Conservation (phyloP, 2,329 filamentous ascomycete genomes). For the Epichloe coenophiala region DNA sequence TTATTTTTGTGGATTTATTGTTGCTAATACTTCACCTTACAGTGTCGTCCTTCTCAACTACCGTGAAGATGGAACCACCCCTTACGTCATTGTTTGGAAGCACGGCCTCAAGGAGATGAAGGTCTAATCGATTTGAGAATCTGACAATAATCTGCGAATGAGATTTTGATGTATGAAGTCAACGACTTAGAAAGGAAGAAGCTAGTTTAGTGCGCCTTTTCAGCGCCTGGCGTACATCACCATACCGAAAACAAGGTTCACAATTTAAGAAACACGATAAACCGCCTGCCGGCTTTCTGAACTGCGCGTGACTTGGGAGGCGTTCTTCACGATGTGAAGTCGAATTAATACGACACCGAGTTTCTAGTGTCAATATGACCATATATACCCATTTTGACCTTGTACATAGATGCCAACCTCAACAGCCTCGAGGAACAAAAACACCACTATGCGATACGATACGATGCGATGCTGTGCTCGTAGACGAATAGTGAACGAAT, state of each 20-base stretch:
- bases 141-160: slow-evolving; percentile 2
- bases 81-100: slow-evolving; percentile 88
- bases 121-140: slow-evolving; percentile 48
- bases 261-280: slow-evolving; percentile 3
- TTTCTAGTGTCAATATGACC: not conserved
- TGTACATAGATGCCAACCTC: not conserved
- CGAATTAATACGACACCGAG: too few relatives aligned
- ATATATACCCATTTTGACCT: not conserved
- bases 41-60: slow-evolving; percentile 92
- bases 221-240: slow-evolving; percentile 7
- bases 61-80: slow-evolving; percentile 88
- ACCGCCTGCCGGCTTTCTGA: not conserved
- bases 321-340: too few relatives aligned
- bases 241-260: slow-evolving; percentile 6
- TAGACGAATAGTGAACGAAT: not conserved
- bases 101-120: slow-evolving; percentile 81
- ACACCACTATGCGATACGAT: not conserved
- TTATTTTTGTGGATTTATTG: not conserved
- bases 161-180: slow-evolving; percentile 3
- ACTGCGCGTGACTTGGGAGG: not conserved
- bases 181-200: slow-evolving; percentile 4
- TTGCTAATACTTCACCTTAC: slow-evolving; percentile 4
- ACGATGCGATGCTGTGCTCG: not conserved
- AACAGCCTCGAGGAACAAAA: not conserved
- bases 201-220: slow-evolving; percentile 1